These are phyloP conservation scores for Arthrobotrys musiformis DNA, from an alignment of 2,329 filamentous ascomycete species.

Conservation along the genomic window DNA sequence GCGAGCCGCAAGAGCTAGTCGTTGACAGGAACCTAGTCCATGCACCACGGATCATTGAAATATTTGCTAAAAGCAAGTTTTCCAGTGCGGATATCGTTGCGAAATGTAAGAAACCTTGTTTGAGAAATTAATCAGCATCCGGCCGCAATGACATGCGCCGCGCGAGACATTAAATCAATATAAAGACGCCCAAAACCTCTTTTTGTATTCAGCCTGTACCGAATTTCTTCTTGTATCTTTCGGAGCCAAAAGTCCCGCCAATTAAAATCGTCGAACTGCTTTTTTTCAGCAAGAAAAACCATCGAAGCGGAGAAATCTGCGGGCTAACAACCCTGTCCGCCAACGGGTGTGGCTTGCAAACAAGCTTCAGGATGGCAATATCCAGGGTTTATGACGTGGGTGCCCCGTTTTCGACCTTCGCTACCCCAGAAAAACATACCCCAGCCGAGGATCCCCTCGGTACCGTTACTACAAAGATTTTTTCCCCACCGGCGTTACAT, in stretches of 20 bases:
- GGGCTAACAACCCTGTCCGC: neutral
- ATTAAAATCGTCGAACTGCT: neutral
- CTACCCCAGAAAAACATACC: slow-evolving; percentile 32
- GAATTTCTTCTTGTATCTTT: neutral
- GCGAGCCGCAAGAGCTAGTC: neutral
- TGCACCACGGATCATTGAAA: neutral
- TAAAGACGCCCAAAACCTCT: neutral
- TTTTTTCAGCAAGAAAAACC: neutral
- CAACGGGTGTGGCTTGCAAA: slow-evolving; percentile 42
- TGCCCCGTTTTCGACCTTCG: slow-evolving; percentile 15
- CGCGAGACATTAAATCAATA: neutral
- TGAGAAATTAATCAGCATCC: neutral
- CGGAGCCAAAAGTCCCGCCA: slow-evolving; percentile 28
- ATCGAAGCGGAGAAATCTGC: neutral
- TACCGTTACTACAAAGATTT: slow-evolving; percentile 11
- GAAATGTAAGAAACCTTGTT: neutral
- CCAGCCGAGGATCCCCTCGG: slow-evolving; percentile 12
- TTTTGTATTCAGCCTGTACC: neutral
- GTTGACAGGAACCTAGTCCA: neutral
- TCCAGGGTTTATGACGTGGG: slow-evolving; percentile 25
- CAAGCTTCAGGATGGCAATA: slow-evolving; percentile 4
- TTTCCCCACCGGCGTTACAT: slow-evolving; percentile 40
- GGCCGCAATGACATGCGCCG: slow-evolving; percentile 1
- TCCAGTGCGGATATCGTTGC: neutral
- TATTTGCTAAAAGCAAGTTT: neutral